Evolutionary conservation across 169 alveolate species (phyloP), one percentile per base, ranked within the genome.

Genomic region (Cryptosporidium canis): DNA sequence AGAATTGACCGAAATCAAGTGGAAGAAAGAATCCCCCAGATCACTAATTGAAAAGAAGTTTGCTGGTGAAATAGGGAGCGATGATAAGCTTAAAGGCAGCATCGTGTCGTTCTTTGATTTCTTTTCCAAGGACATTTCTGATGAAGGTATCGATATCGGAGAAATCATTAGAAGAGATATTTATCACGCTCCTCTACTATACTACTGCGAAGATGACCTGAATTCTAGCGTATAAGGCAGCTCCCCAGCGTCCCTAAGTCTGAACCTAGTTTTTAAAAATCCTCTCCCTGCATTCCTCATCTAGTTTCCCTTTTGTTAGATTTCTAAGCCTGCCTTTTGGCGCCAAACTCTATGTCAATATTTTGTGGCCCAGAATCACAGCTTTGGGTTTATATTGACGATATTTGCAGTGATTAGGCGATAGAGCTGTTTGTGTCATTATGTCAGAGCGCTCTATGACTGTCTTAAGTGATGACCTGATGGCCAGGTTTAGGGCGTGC

Each of bases 101-200:
- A 92, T 48, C 39, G 83, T 64, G 67, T 93, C 90, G 63, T 90
- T 68, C 91, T 92, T 56, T 92, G 96, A 96, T 90, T 96, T 8
- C 68, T 94, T 16, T 91, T 93, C 71, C 93, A 93, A 90, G 84
- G 95, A 95, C 29, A 55, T 45, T 53, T 18, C 48, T 37, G 83
- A 31, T 12, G 82, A 90, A 65, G 35, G 27, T 16, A 39, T 67
- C 3, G 97, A 95, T 67, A 91, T 95, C 27, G 98, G 98, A 1
- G 98, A 95, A 83, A 91, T 95, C 0, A 91, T 95, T n/a, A 71
- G 98, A 64, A 70, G 98, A 83, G 98, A 95, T 83, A 91, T 95
- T n/a, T 95, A 96, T 95, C 98, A 95, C 87, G 95, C 96, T 1
- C 98, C 98, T 14, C 91, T 95, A 29, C 93, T 96, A 16, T 94